These are phyloP conservation scores for Quercus ilex DNA, from an alignment of 306 rosid species.

Conservation along the genomic window DNA sequence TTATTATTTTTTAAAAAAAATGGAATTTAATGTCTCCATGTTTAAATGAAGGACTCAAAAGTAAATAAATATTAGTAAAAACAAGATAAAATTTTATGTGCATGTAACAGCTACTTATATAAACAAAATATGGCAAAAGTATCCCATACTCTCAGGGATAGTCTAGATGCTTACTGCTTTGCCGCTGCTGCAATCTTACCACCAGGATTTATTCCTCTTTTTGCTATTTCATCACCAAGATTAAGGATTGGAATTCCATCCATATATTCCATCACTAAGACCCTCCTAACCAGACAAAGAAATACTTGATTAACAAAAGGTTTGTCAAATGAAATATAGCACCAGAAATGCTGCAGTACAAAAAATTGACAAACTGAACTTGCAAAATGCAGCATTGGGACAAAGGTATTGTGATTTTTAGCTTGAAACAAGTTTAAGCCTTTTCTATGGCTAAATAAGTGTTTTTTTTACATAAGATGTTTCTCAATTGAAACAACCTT, in stretches of 20 bases:
- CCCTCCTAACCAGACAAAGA: constrained; percentile 60
- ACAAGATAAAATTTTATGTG: not conserved
- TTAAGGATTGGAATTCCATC: constrained; percentile 87
- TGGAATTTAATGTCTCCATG: not conserved
- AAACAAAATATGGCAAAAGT: constrained; percentile 1
- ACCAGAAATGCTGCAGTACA: constrained; percentile 7
- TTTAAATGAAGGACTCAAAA: constrained; percentile 9
- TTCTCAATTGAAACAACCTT: not conserved
- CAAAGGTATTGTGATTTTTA: not conserved
- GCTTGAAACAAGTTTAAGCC: not conserved
- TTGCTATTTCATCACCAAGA: constrained; percentile 91
- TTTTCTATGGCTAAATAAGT: not conserved
- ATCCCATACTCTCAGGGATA: constrained; percentile 13
- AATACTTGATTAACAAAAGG: constrained; percentile 23
- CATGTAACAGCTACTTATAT: not conserved
- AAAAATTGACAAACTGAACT: not conserved
- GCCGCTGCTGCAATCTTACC: constrained; percentile 76
- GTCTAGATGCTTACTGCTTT: constrained; percentile 71
- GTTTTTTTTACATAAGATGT: not conserved
- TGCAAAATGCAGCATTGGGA: not conserved
- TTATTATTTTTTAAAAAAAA: not conserved
- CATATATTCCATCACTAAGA: constrained; percentile 85
- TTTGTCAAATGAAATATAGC: constrained; percentile 18
- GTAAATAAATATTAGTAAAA: constrained; percentile 5
- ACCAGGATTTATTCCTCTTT: constrained; percentile 77